Evolutionary conservation across 2,329 filamentous ascomycete species (phyloP).

Genomic region (Xylaria multiplex): DNA sequence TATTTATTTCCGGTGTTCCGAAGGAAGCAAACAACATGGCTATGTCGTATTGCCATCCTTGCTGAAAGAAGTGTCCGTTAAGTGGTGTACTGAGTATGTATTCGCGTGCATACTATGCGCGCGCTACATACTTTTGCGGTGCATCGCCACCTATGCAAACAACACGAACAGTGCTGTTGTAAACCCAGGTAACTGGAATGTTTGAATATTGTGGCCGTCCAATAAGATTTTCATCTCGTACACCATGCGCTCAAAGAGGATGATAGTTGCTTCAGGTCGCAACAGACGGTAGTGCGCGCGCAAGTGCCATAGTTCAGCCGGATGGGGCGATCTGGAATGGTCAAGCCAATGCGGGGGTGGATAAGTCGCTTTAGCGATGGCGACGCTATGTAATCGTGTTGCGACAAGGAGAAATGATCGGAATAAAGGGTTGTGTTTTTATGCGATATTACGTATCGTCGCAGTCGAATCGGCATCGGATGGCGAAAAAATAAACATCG

Average conservation of each 20-base stretch:
- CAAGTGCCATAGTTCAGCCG: not conserved
- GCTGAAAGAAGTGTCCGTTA: conserved; percentile 3
- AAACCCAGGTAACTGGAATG: conserved; percentile 23
- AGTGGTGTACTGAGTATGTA: not conserved
- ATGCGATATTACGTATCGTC: conserved; percentile 17
- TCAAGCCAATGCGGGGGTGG: conserved; percentile 4
- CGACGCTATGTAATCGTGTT: conserved; percentile 4
- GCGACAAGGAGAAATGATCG: not conserved
- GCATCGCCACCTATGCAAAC: conserved; percentile 22
- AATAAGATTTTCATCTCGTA: conserved; percentile 16
- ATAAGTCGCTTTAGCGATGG: conserved; percentile 3
- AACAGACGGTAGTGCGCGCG: conserved; percentile 15
- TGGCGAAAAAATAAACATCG: conserved; percentile 9
- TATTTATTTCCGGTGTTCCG: not conserved
- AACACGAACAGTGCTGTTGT: conserved; percentile 13
- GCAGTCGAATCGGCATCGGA: conserved; percentile 24
- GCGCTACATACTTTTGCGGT: conserved; percentile 18
- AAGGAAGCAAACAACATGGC: not conserved
- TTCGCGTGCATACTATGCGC: conserved; percentile 4
- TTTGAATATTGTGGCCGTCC: conserved; percentile 13
- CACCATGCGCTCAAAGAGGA: conserved; percentile 21
- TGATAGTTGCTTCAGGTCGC: conserved; percentile 15
- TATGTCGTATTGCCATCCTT: conserved; percentile 4
- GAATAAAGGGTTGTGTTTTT: not conserved
- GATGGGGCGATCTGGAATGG: not conserved